These are phyloP conservation scores for Quercus wislizeni DNA, from an alignment of 306 rosid genomes.

Conservation along the genomic window DNA sequence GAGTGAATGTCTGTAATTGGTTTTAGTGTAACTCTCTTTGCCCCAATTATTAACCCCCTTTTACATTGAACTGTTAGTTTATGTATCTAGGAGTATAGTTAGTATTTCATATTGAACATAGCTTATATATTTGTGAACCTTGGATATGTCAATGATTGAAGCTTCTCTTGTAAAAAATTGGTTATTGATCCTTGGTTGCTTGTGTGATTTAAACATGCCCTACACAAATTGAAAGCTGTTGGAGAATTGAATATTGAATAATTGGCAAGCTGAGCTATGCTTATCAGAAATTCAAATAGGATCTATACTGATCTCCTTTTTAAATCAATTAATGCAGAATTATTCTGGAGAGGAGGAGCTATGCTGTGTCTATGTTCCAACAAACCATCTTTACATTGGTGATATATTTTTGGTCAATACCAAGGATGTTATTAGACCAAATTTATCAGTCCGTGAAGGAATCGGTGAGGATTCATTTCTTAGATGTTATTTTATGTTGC, in stretches of 20 bases:
- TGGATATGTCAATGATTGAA: not conserved
- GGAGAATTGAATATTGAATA: not conserved
- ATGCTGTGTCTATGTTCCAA: conserved; percentile 88
- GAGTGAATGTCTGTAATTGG: not conserved
- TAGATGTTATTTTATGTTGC: conserved; percentile 11
- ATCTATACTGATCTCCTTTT: conserved; percentile 3
- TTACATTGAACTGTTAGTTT: not conserved
- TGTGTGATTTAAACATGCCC: not conserved
- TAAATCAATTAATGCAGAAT: conserved; percentile 35
- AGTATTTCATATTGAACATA: not conserved
- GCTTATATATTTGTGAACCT: not conserved
- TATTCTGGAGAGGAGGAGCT: conserved; percentile 88
- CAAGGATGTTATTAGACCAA: conserved; percentile 79
- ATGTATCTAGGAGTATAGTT: not conserved
- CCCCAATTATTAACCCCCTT: not conserved
- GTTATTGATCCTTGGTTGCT: not conserved
- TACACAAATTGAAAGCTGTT: not conserved
- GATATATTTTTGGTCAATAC: conserved; percentile 76
- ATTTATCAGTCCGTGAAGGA: conserved; percentile 90
- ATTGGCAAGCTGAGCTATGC: not conserved
- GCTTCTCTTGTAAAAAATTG: not conserved
- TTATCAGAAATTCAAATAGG: conserved; percentile 2
- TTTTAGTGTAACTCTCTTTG: not conserved
- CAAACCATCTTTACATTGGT: conserved; percentile 89
- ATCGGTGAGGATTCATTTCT: conserved; percentile 59